These are phyloP conservation scores for Yamagishiella unicocca DNA, from an alignment of 139 green algal genomes.

Conservation along the genomic window DNA sequence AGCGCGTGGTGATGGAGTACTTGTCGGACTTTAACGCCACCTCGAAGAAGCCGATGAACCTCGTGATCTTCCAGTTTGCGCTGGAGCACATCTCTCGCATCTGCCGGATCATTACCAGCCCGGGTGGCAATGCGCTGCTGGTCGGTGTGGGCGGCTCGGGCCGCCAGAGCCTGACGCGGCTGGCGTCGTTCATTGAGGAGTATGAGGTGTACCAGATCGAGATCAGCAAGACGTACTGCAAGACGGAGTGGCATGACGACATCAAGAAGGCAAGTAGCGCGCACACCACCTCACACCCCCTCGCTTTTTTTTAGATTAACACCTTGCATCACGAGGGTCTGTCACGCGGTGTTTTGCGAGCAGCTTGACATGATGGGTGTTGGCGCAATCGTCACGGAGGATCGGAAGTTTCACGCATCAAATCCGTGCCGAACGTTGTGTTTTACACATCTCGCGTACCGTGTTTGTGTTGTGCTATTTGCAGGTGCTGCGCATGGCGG, in stretches of 20 bases:
- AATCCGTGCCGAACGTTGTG: no score
- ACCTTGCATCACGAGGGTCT: no score
- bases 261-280: conserved; percentile 67
- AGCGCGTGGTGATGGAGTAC: conserved; percentile 70
- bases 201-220: conserved; percentile 80
- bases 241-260: conserved; percentile 77
- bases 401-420: no score
- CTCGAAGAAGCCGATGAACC: conserved; percentile 81
- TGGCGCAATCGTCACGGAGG: no score
- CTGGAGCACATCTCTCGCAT: conserved; percentile 83
- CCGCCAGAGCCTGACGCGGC: conserved; percentile 75
- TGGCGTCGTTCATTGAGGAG: conserved; percentile 83
- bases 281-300: no score
- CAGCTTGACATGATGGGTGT: no score
- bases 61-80: conserved; percentile 85
- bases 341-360: no score
- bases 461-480: no score
- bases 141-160: conserved; percentile 83
- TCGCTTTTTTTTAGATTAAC: no score
- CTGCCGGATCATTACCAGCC: conserved; percentile 76
- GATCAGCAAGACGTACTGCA: conserved; percentile 81
- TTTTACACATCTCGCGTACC: no score
- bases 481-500: conserved; percentile 70
- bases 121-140: conserved; percentile 81
- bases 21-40: conserved; percentile 82